Percentiles rank a stretch among this genome's conserved stretches.
These are phyloP conservation scores for Rhodotorula sp. DNA, from an alignment of 1,284 basidiomycete species.

Conservation along the genomic window DNA sequence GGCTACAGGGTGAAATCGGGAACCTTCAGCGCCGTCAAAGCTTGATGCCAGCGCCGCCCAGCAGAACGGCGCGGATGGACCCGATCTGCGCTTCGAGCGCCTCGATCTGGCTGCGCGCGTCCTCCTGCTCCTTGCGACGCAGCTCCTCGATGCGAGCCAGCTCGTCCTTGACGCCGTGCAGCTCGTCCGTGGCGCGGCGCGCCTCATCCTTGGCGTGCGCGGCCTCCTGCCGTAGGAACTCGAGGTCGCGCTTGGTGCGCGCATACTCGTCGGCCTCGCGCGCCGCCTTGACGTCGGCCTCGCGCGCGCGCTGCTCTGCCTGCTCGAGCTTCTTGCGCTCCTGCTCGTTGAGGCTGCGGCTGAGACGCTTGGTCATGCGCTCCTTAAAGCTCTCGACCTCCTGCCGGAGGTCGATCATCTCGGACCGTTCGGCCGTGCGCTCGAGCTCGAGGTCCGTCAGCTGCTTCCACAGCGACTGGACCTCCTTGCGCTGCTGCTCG, in stretches of 20 bases:
- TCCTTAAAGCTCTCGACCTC: constrained; percentile 25
- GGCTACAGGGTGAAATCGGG: not conserved
- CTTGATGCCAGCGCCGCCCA: constrained; percentile 13
- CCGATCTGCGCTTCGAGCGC: constrained; percentile 22
- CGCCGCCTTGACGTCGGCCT: not conserved
- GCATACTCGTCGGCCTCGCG: not conserved
- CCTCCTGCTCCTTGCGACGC: constrained; percentile 3
- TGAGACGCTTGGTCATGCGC: constrained; percentile 3
- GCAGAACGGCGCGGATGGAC: constrained; percentile 15
- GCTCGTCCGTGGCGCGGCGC: constrained; percentile 2
- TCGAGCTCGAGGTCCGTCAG: constrained; percentile 29
- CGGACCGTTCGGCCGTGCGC: constrained; percentile 22
- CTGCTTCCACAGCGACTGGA: constrained; percentile 29
- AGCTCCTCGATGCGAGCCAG: constrained; percentile 4
- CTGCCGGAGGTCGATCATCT: constrained; percentile 19
- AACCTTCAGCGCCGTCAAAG: not conserved
- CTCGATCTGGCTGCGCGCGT: constrained; percentile 16
- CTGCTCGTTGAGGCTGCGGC: not conserved
- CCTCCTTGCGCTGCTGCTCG: constrained; percentile 26
- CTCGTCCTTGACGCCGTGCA: constrained; percentile 1
- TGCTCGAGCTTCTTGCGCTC: constrained; percentile 7
- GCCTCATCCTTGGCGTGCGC: not conserved
- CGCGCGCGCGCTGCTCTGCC: not conserved
- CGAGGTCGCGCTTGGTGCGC: not conserved
- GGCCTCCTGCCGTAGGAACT: not conserved